Percentiles rank a stretch among this genome's conserved stretches.
These are phyloP conservation scores for Arabis hirsuta DNA, from an alignment of 345 rosid genomes.

Conservation along the genomic window DNA sequence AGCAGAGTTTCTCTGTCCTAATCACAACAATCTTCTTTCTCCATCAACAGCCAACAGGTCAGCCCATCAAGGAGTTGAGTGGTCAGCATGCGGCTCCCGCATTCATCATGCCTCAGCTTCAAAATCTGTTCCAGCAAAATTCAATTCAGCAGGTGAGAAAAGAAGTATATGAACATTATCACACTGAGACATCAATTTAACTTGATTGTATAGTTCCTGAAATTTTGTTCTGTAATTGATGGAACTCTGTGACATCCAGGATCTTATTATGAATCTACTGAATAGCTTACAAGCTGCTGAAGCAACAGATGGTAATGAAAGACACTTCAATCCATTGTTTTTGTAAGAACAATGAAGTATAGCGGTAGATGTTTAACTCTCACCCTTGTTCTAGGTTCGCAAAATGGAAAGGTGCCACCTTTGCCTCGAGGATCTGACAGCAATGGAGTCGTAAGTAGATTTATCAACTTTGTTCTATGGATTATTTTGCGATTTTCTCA, in stretches of 20 bases:
- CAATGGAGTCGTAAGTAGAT: constrained; percentile 69
- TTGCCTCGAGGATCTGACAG: constrained; percentile 67
- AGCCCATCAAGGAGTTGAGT: constrained; percentile 55
- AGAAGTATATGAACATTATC: background rate
- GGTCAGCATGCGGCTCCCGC: constrained; percentile 46
- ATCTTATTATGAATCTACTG: constrained; percentile 67
- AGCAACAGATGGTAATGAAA: constrained; percentile 65
- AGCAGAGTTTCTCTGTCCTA: constrained; percentile 12
- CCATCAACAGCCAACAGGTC: constrained; percentile 54
- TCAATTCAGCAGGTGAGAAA: constrained; percentile 74
- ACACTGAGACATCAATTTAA: background rate
- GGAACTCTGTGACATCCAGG: constrained; percentile 54
- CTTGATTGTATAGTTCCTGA: background rate
- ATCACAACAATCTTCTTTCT: constrained; percentile 5
- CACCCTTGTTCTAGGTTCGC: constrained; percentile 53
- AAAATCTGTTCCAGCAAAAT: constrained; percentile 84
- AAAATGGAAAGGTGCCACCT: constrained; percentile 86
- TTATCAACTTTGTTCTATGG: constrained; percentile 19
- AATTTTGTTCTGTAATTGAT: constrained; percentile 9
- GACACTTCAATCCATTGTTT: constrained; percentile 19
- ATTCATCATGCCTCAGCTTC: constrained; percentile 77
- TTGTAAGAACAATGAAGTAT: constrained; percentile 11
- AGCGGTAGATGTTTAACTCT: constrained; percentile 10
- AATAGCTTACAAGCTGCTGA: constrained; percentile 71
- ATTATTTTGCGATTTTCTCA: background rate